These are phyloP conservation scores for Geoglossum cookeanum DNA, from an alignment of 2,329 filamentous ascomycete genomes.

Conservation along the genomic window DNA sequence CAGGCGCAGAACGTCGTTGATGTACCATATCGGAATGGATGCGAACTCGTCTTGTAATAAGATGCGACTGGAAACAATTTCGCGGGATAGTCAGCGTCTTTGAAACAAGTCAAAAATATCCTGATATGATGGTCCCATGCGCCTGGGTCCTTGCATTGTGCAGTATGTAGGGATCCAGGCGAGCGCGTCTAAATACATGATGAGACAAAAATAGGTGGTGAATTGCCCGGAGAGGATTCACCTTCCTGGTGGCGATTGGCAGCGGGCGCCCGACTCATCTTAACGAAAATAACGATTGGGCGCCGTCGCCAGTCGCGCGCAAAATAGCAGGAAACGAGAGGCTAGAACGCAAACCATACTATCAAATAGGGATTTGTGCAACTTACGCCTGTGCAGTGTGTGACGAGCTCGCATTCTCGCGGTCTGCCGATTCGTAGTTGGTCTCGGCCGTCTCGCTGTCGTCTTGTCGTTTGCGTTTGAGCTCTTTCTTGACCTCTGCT, in stretches of 20 bases:
- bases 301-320: neutral
- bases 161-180: neutral
- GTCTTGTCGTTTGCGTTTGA: constrained; percentile 20
- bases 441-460: constrained; percentile 14
- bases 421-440: neutral
- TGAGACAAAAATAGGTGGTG: neutral
- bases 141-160: neutral
- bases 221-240: neutral
- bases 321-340: neutral
- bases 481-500: constrained; percentile 16
- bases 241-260: neutral
- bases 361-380: neutral
- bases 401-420: neutral
- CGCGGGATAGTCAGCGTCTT: neutral
- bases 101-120: neutral
- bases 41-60: constrained; percentile 2
- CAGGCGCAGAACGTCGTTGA: neutral
- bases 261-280: neutral
- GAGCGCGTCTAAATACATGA: constrained; percentile 1
- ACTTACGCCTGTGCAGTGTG: neutral
- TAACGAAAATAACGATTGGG: constrained; percentile 2
- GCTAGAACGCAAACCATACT: neutral
- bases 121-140: neutral
- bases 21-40: neutral
- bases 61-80: neutral